Base-by-base conservation (phyloP, 2,329 filamentous ascomycete genomes). In the Clonostachys rosea region DNA sequence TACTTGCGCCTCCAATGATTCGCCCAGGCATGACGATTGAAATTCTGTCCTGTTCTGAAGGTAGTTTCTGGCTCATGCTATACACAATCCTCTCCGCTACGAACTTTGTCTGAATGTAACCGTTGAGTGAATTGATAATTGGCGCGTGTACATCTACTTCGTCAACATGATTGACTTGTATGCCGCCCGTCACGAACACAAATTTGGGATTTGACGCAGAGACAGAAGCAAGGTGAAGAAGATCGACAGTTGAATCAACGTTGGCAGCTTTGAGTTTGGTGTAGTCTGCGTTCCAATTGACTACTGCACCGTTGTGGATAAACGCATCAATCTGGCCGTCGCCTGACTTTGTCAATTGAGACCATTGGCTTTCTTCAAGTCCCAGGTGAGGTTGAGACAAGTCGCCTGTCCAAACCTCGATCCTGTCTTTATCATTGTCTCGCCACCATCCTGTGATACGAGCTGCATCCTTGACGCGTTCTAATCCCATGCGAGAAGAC, bases 231-330 rank as follows among this genome's bases (percentile, higher is more conserved):
- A 46, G 51, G 13, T 47, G 42, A 11, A 60, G 47, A 14, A 61
- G 45, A 2, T 54, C 44, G 9, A 53, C 12, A 6, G 54, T 55
- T 1, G 58, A 57, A 4, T 49, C 69, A 3, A 96, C 90, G 60
- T 96, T 96, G 44, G 86, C 75, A 1, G 79, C 73, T 57, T 79
- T 81, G 53, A 96, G 76, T 41, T 81, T 79, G 10, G 81, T 76
- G 65, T 95, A 96, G 7, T 80, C 83, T 56, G 83, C 76, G 34
- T 95, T 83, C 90, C 89, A 95, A 61, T 95, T 86, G 10, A 88
- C 83, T 36, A 76, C 72, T 14, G 89, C 89, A 41, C 89, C 91
- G 59, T 96, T 96, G 71, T 96, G 86, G 35, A 90, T 78, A 8
- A 90, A 73, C 2, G 83, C 76, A 58, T 95, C 87, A 1, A 85